phyloP scores from a whole-genome alignment of 768 basidiomycete genomes.

The Tylopilus rubrobrunneus region DNA sequence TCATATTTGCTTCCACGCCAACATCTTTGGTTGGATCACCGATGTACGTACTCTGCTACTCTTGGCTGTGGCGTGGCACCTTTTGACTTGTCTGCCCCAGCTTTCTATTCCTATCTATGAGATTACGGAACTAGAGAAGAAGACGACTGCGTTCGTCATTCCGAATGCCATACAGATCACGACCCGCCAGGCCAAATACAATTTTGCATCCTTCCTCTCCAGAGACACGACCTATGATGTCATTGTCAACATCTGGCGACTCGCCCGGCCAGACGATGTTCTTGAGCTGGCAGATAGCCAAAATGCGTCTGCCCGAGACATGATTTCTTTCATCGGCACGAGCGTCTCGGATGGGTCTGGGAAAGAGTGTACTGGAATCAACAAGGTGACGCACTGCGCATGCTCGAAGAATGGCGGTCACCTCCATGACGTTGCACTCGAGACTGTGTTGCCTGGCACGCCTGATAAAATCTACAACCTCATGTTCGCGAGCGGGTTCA shows the following conservation, averaged over 20 bases:
- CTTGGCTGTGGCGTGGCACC: neutral
- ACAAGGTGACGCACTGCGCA: conserved; percentile 65
- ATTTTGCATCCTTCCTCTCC: conserved; percentile 94
- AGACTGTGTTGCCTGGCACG: conserved; percentile 78
- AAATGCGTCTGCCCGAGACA: conserved; percentile 15
- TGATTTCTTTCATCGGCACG: conserved; percentile 10
- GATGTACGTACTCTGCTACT: conserved; percentile 56
- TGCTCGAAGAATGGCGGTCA: conserved; percentile 73
- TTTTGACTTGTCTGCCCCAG: conserved; percentile 37
- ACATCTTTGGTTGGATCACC: conserved; percentile 99
- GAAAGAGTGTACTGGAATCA: conserved; percentile 15
- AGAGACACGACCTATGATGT: conserved; percentile 96
- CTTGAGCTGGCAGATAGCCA: conserved; percentile 26
- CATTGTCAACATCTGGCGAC: conserved; percentile 92
- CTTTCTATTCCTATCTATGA: conserved; percentile 86
- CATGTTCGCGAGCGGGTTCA: conserved; percentile 93
- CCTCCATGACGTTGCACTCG: conserved; percentile 69
- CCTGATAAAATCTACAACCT: conserved; percentile 95
- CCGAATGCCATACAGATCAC: conserved; percentile 93
- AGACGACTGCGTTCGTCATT: conserved; percentile 96
- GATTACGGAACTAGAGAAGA: conserved; percentile 85
- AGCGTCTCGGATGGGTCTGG: conserved; percentile 17
- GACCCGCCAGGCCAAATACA: conserved; percentile 80
- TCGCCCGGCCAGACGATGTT: conserved; percentile 67
- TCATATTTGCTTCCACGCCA: conserved; percentile 98